phyloP scores from a whole-genome alignment of 2,329 filamentous ascomycete genomes.

The Zymoseptoria brevis region DNA sequence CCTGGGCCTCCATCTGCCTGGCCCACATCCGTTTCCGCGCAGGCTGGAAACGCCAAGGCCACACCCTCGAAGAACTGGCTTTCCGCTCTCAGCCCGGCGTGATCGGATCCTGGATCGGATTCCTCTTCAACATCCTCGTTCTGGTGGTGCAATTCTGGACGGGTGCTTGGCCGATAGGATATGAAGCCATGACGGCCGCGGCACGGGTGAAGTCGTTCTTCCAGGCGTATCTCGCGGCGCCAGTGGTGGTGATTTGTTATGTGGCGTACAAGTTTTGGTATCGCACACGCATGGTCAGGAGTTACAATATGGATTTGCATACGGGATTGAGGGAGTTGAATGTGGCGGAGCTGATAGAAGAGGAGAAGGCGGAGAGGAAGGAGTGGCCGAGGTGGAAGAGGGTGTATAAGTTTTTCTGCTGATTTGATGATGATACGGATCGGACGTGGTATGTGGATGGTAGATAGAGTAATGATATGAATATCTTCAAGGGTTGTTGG shows the following conservation, averaged over 20 bases:
- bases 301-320: constrained; percentile 73
- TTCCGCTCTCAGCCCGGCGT: constrained; percentile 52
- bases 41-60: constrained; percentile 64
- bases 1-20: constrained; percentile 79
- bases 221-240: constrained; percentile 28
- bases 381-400: constrained; percentile 43
- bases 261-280: constrained; percentile 26
- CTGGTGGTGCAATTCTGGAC: constrained; percentile 72
- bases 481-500: background rate
- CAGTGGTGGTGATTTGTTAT: constrained; percentile 28
- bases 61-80: constrained; percentile 57
- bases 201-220: constrained; percentile 23
- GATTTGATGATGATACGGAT: background rate
- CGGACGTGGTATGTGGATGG: background rate
- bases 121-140: constrained; percentile 54
- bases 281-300: constrained; percentile 46
- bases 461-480: background rate
- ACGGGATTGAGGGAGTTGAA: constrained; percentile 83
- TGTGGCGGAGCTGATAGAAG: constrained; percentile 65
- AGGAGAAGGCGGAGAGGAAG: constrained; percentile 68
- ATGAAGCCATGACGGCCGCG: constrained; percentile 9
- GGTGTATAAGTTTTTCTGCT: constrained; percentile 43
- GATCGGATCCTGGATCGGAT: constrained; percentile 54
- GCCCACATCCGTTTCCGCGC: constrained; percentile 81
- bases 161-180: constrained; percentile 62